Base-by-base conservation (phyloP, 257 asterid genomes). In the Parsonsia alboflavescens region DNA sequence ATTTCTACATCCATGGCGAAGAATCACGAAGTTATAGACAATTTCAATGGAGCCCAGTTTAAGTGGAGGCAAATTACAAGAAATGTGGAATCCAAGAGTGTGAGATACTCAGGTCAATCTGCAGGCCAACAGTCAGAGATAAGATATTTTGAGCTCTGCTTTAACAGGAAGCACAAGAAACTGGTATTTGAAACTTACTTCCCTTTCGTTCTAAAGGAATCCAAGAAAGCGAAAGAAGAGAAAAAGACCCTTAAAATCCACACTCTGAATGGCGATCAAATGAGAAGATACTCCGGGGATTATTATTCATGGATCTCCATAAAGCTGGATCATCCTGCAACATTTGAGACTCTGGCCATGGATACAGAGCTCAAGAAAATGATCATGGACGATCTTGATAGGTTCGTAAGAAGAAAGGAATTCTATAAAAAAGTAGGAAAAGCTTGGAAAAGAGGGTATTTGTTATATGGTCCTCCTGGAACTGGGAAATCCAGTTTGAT, bases 391-490 rank as follows among this genome's bases (percentile, higher is more conserved):
- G 89, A 87, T 73, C 83, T 83, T n/a, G 86, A 85, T 1, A 50
- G 59, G 54, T 85, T 87, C 41, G 82, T 87, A 33, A 77, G 72
- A 63, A 69, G 89, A 64, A 82, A 73, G 28, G 86, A 85, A 42
- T 75, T 76, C 16, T 87, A 87, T 49, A 77, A 77, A 70, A 81
- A 68, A 39, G 88, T 87, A 5, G 89, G 91, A 9, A 85, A 87
- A 75, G 88, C 89, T 5, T 87, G 91, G 91, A 87, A 87, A 70
- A 48, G 91, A 2, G 91, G 89, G 5, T 87, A 87, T 65, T 79
- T 87, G 74, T 59, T 87, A 67, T 82, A 78, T 17, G 91, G 89
- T 28, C 89, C 88, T 2, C 89, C 89, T 0, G 89, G 91, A 13
- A 87, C 88, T 4, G 89, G 91, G 52, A 87, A 87, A 36, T 85